Evolutionary conservation across 129 eudicot genomes (phyloP).

Genomic region (Calendula officinalis): DNA sequence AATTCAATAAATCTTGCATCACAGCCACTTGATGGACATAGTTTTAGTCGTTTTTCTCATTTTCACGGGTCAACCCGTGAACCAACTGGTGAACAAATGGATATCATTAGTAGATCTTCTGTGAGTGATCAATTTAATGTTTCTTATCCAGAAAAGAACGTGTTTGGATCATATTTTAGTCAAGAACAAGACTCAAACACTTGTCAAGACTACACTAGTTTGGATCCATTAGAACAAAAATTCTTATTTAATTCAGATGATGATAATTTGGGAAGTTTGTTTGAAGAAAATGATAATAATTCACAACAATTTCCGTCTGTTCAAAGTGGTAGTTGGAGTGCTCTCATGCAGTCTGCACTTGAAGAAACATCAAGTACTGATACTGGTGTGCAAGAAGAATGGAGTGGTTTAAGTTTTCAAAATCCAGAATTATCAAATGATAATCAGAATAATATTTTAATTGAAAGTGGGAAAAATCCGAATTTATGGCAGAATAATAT

Average conservation of each 20-base stretch:
- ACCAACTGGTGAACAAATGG: conserved; percentile 36
- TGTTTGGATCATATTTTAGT: conserved; percentile 44
- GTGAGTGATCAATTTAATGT: conserved; percentile 34
- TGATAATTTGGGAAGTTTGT: conserved; percentile 47
- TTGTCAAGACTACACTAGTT: conserved; percentile 35
- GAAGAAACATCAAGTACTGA: conserved; percentile 79
- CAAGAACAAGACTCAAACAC: conserved; percentile 42
- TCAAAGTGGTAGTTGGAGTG: conserved; percentile 91
- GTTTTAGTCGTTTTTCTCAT: conserved; percentile 42
- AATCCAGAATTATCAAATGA: conserved; percentile 49
- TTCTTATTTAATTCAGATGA: conserved; percentile 60
- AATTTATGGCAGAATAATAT: conserved; percentile 47
- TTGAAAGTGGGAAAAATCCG: conserved; percentile 44
- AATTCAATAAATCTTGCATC: conserved; percentile 36
- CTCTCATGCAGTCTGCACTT: conserved; percentile 87
- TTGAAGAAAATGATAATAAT: conserved; percentile 35
- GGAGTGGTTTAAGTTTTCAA: conserved; percentile 78
- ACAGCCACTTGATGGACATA: conserved; percentile 49
- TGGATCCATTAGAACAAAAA: conserved; percentile 78
- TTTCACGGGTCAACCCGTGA: conserved; percentile 46
- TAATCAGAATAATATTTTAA: conserved; percentile 39
- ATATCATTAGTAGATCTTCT: conserved; percentile 25
- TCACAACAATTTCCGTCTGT: conserved; percentile 42
- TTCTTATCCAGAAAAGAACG: conserved; percentile 41
- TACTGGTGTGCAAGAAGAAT: conserved; percentile 71